phyloP scores from a whole-genome alignment of 768 basidiomycete genomes.

The Paxillus ammoniavirescens region DNA sequence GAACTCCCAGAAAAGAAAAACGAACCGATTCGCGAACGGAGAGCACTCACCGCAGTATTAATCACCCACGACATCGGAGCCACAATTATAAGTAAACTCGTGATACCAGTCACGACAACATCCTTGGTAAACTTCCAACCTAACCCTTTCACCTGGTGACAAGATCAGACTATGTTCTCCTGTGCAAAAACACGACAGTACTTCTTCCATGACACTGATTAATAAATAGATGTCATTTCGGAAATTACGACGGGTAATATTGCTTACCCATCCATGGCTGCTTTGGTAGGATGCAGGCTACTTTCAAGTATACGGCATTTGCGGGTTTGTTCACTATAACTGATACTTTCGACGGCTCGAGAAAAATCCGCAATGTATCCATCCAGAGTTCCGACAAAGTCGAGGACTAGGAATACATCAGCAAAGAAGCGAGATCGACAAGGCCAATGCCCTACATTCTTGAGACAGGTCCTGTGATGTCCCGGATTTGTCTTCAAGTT shows the following conservation, averaged over 20 bases:
- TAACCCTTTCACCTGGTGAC: conserved; percentile 15
- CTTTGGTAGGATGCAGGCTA: neutral
- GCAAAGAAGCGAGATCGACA: neutral
- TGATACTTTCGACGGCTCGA: conserved; percentile 8
- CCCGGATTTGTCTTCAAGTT: conserved; percentile 11
- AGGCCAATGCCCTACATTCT: conserved; percentile 8
- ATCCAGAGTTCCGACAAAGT: conserved; percentile 14
- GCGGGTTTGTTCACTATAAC: neutral
- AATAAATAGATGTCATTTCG: neutral
- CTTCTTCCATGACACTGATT: conserved; percentile 17
- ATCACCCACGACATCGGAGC: conserved; percentile 8
- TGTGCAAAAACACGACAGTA: neutral
- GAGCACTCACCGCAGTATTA: conserved; percentile 1
- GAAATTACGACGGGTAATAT: neutral
- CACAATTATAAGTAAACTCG: conserved; percentile 14
- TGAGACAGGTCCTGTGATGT: conserved; percentile 20
- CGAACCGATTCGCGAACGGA: too few relatives aligned
- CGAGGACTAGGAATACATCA: conserved; percentile 3
- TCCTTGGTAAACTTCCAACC: conserved; percentile 15
- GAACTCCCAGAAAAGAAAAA: neutral
- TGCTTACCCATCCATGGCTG: conserved; percentile 16
- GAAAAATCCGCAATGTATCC: conserved; percentile 17
- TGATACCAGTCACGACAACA: conserved; percentile 12
- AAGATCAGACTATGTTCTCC: neutral
- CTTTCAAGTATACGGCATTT: conserved; percentile 2